Evolutionary conservation across 129 eudicot genomes (phyloP), one percentile per base, ranked within the genome.

Genomic region (Daucus carota): DNA sequence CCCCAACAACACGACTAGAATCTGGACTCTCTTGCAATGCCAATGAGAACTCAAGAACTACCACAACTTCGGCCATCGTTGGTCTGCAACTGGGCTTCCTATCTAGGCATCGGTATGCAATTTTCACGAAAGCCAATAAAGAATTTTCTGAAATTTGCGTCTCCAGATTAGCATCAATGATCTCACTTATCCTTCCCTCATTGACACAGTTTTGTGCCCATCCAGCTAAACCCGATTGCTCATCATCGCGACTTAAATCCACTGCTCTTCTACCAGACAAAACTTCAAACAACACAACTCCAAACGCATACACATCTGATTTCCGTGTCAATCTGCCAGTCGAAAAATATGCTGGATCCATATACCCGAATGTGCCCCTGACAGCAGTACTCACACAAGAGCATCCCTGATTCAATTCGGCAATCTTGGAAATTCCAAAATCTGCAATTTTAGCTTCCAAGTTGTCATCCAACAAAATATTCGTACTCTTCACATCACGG

Each of bases 331-430:
- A 75, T 76, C 75, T 87, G 13, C 57, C 68, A 8, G 86, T 88
- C 44, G 14, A 38, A 79, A 85, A 69, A 71, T 88, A 88, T 47
- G 52, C 72, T 46, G 92, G 92, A 79, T 82, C 93, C 63, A 84
- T 67, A 75, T 89, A 89, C 16, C 90, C 90, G 73, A 73, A 73
- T 29, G 90, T 86, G 44, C 90, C 93, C 77, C 82, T 86, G 1
- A 89, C 83, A 57, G 70, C 32, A 0, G 90, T 83, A 76, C 75
- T 83, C 33, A 83, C 82, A 47, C 76, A 77, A 75, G 79, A 80
- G 54, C 18, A 42, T 4, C 68, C 48, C 36, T 82, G 75, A 29
- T 70, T 70, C 50, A 66, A 43, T 1, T 34, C 67, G 24, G 72
- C 78, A 10, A 84, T 47, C 80, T 82, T 88, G 4, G 90, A 85